Conservation (phyloP, 495 filamentous ascomycete species). For the Penicillium desertorum region DNA sequence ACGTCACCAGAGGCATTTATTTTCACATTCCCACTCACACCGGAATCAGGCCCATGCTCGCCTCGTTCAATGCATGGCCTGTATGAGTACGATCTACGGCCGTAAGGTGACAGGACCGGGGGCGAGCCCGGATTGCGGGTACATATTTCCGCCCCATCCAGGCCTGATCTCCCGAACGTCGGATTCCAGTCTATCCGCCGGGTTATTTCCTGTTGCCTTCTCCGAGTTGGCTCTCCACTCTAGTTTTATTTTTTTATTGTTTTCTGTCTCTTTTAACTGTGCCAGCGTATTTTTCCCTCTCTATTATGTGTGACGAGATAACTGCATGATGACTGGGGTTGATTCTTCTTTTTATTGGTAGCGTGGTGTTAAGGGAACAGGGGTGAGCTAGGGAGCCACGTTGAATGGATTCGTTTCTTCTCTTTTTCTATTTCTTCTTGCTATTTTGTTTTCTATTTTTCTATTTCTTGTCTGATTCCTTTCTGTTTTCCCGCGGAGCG, state of each 20-base stretch:
- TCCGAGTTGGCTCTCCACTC: neutral
- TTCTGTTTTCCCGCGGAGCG: neutral
- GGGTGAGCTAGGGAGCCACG: slow-evolving; percentile 8
- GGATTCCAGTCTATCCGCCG: neutral
- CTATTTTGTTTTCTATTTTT: neutral
- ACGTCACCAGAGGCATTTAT: slow-evolving; percentile 38
- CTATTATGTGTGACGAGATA: slow-evolving; percentile 15
- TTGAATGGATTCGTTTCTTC: neutral
- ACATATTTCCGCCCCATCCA: slow-evolving; percentile 5
- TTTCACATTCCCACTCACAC: slow-evolving; percentile 42
- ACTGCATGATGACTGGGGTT: slow-evolving; percentile 13
- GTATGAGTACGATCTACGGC: slow-evolving; percentile 30
- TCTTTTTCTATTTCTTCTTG: slow-evolving; percentile 1
- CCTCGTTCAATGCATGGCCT: slow-evolving; percentile 30
- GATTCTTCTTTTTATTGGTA: slow-evolving; percentile 7
- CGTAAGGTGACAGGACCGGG: slow-evolving; percentile 12
- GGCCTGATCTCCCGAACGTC: neutral
- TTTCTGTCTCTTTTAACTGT: slow-evolving; percentile 1
- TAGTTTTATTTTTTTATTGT: slow-evolving; percentile 7
- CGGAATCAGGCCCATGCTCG: slow-evolving; percentile 38
- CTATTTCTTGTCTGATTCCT: neutral
- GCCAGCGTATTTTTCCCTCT: neutral
- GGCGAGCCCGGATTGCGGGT: slow-evolving; percentile 2
- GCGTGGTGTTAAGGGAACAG: slow-evolving; percentile 10
- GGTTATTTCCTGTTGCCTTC: slow-evolving; percentile 10